These are phyloP conservation scores for Vigna angularis DNA, from an alignment of 306 rosid genomes.

Conservation along the genomic window DNA sequence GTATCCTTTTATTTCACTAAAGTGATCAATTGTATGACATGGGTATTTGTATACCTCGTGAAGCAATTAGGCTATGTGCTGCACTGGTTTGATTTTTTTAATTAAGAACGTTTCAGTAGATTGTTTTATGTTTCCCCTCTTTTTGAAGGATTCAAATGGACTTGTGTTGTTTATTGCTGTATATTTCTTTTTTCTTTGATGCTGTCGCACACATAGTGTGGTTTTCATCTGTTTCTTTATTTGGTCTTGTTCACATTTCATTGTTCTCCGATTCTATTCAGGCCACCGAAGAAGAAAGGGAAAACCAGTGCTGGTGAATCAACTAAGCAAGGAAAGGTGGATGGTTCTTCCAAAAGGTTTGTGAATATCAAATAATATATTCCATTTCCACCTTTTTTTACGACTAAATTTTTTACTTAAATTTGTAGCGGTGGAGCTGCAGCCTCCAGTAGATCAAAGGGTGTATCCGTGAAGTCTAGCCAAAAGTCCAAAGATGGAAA, in stretches of 20 bases:
- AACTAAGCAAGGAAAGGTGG: conserved; percentile 61
- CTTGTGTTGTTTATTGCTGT: conserved; percentile 20
- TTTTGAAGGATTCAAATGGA: conserved; percentile 1
- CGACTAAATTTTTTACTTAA: conserved; percentile 42
- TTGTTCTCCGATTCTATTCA: conserved; percentile 44
- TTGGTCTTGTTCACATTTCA: conserved; percentile 30
- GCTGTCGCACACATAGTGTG: conserved; percentile 19
- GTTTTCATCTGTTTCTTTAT: conserved; percentile 17
- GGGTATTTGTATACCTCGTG: background rate
- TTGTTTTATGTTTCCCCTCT: conserved; percentile 14
- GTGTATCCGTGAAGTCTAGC: conserved; percentile 51
- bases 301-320: conserved; percentile 57
- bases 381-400: conserved; percentile 16
- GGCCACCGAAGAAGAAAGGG: conserved; percentile 71
- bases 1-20: background rate
- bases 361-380: conserved; percentile 39
- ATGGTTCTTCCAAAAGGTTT: conserved; percentile 65
- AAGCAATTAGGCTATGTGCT: conserved; percentile 9
- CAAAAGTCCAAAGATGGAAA: conserved; percentile 55
- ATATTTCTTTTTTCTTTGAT: background rate
- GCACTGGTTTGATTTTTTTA: conserved; percentile 1
- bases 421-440: conserved; percentile 55
- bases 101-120: background rate
- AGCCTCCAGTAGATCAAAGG: conserved; percentile 70
- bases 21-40: conserved; percentile 6